Conservation (phyloP, 1,284 basidiomycete genomes). For the Coniferiporia sulphurascens region DNA sequence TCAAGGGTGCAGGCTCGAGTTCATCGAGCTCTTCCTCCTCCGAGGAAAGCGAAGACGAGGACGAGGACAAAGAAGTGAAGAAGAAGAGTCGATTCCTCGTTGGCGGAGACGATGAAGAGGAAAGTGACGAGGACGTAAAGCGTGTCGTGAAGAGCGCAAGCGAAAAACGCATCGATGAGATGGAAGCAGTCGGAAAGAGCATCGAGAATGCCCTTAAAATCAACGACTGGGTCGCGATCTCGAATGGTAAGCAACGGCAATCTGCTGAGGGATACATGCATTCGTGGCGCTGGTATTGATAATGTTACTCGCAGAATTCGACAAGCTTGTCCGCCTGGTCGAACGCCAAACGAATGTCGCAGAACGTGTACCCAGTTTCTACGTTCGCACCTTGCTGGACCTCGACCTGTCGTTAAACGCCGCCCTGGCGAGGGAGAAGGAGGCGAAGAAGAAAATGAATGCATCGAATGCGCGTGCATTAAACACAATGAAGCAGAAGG, state of each 20-base stretch:
- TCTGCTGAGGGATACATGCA: not conserved
- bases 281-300: not conserved
- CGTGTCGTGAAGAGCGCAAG: constrained; percentile 80
- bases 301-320: constrained; percentile 73
- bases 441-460: constrained; percentile 94
- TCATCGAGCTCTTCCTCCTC: constrained; percentile 42
- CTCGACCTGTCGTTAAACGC: constrained; percentile 77
- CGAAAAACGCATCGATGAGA: constrained; percentile 84
- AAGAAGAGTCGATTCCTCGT: constrained; percentile 44
- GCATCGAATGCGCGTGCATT: constrained; percentile 91
- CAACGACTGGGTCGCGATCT: constrained; percentile 94
- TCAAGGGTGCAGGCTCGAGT: constrained; percentile 45
- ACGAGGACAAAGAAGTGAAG: constrained; percentile 31
- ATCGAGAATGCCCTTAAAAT: constrained; percentile 97
- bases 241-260: constrained; percentile 56
- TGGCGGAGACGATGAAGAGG: constrained; percentile 57
- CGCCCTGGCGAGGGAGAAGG: constrained; percentile 82
- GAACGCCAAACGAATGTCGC: constrained; percentile 83
- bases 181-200: constrained; percentile 82
- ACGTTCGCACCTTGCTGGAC: constrained; percentile 71
- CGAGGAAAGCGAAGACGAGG: constrained; percentile 36
- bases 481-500: constrained; percentile 96
- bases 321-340: constrained; percentile 89
- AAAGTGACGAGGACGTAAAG: constrained; percentile 65
- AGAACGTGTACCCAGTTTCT: constrained; percentile 87